A percentile compares a stretch with the other conserved stretches of the same genome.
Conservation (phyloP, 202 grass and related monocot species). For the Zoysia matrella region DNA sequence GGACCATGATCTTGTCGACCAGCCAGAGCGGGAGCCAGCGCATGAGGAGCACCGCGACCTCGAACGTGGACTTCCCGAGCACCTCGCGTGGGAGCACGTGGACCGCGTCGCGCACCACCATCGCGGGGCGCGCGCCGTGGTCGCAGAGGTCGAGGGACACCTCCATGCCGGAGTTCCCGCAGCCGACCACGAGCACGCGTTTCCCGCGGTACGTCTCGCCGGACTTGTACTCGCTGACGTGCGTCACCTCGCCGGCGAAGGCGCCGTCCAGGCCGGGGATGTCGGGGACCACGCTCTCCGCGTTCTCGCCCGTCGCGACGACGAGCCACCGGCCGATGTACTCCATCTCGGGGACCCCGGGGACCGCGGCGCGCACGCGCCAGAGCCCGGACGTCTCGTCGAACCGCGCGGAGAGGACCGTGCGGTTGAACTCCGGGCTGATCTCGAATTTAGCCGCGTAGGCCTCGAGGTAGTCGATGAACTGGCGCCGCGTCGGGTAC, state of each 20-base stretch:
- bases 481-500: conserved; percentile 72
- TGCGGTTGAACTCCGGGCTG: conserved; percentile 58
- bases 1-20: conserved; percentile 70
- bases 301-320: conserved; percentile 90
- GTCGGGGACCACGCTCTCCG: conserved; percentile 52
- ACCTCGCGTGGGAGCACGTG: conserved; percentile 81
- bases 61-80: conserved; percentile 78
- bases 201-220: conserved; percentile 16
- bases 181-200: no score
- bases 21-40: conserved; percentile 84
- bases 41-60: conserved; percentile 74
- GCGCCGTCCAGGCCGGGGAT: conserved; percentile 44
- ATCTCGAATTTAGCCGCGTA: conserved; percentile 70
- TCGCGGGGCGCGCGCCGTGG: conserved; percentile 59
- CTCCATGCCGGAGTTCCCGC: no score
- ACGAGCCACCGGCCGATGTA: conserved; percentile 84
- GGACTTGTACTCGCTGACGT: conserved; percentile 71
- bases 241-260: conserved; percentile 52
- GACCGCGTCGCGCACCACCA: conserved; percentile 85
- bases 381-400: conserved; percentile 71
- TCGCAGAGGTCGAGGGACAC: conserved; percentile 36
- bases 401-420: conserved; percentile 58
- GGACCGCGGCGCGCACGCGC: conserved; percentile 42
- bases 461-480: conserved; percentile 66
- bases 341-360: conserved; percentile 49